phyloP scores from a whole-genome alignment of 1,284 basidiomycete species.

The Ceratobasidium sp. region DNA sequence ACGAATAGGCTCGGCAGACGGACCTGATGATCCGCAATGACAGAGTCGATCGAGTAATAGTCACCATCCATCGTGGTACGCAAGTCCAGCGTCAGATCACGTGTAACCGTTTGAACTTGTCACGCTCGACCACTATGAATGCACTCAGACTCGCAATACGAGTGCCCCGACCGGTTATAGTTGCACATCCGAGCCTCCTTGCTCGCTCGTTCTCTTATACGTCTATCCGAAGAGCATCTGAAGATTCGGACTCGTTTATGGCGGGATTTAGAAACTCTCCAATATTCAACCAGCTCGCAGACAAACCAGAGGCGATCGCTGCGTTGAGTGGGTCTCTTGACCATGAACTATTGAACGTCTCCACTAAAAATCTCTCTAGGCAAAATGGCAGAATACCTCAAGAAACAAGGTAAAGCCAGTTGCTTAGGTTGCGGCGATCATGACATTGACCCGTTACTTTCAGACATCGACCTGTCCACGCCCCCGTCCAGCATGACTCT shows the following conservation, averaged over 20 bases:
- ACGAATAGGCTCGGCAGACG: constrained; percentile 30
- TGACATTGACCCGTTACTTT: neutral
- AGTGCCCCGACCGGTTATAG: neutral
- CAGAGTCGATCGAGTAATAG: constrained; percentile 87
- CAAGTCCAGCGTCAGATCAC: constrained; percentile 21
- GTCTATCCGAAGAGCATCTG: neutral
- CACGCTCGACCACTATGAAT: constrained; percentile 35
- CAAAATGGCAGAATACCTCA: constrained; percentile 56
- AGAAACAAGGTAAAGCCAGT: constrained; percentile 58
- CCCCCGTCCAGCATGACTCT: constrained; percentile 16
- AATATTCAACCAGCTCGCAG: constrained; percentile 58
- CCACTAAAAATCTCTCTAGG: constrained; percentile 51
- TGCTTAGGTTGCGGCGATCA: neutral
- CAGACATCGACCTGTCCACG: constrained; percentile 58
- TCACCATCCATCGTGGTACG: constrained; percentile 72
- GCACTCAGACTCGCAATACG: constrained; percentile 3
- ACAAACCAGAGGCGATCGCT: constrained; percentile 58
- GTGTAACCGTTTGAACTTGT: constrained; percentile 25
- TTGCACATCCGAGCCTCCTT: neutral
- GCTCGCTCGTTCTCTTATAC: neutral
- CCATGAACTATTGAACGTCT: neutral
- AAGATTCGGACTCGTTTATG: constrained; percentile 28
- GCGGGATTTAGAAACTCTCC: constrained; percentile 55
- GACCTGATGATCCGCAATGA: constrained; percentile 89
- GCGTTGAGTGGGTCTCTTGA: constrained; percentile 13